Conservation (phyloP, 148 eudicot genomes). For the Limonium bicolor region DNA sequence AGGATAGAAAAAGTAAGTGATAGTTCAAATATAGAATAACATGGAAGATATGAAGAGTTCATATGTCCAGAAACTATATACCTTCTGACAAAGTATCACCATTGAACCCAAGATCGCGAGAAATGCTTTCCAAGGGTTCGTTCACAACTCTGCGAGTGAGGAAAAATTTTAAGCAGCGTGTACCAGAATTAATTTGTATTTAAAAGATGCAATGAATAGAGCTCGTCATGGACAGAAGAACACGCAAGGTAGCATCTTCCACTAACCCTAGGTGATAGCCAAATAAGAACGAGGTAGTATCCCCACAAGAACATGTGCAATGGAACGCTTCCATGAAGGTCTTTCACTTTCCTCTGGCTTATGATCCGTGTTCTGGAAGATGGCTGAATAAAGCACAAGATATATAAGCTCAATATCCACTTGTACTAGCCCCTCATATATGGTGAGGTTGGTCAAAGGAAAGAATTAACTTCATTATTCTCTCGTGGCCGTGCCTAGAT, state of each 20-base stretch:
- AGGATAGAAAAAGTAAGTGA: constrained; percentile 1
- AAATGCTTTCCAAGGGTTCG: constrained; percentile 90
- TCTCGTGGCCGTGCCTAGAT: not conserved
- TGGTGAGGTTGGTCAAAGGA: not conserved
- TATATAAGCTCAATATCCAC: constrained; percentile 12
- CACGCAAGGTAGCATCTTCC: constrained; percentile 3
- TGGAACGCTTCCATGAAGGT: constrained; percentile 77
- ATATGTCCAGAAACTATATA: constrained; percentile 7
- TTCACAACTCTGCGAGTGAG: constrained; percentile 64
- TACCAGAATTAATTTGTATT: not conserved
- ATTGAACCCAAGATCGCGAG: constrained; percentile 69
- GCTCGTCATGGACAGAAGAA: not conserved
- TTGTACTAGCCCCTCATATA: not conserved
- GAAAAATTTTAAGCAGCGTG: not conserved
- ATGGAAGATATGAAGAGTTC: not conserved
- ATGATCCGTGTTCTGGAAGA: constrained; percentile 25
- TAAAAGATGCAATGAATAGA: not conserved
- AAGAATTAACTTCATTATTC: not conserved
- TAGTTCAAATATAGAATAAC: constrained; percentile 2
- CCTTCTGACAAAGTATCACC: constrained; percentile 92
- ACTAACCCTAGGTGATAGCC: constrained; percentile 97
- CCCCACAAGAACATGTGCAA: constrained; percentile 83
- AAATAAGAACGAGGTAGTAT: constrained; percentile 65
- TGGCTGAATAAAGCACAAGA: constrained; percentile 23
- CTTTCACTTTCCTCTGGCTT: constrained; percentile 30